Evolutionary conservation across 2,329 filamentous ascomycete genomes (phyloP).

Genomic region (Cyphellophora europaea): DNA sequence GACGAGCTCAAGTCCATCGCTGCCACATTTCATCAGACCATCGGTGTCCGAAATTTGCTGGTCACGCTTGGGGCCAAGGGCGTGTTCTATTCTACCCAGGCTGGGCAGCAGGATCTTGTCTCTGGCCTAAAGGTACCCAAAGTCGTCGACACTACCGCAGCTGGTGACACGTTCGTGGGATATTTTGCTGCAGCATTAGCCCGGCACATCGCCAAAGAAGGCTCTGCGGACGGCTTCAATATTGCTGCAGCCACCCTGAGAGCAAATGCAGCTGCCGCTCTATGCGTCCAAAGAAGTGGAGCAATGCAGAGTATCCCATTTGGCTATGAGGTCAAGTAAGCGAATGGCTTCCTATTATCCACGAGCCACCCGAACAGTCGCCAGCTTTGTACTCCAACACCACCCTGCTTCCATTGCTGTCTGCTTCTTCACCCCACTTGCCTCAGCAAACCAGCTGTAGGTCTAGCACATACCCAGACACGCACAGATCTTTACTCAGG

Average conservation of each 20-base stretch:
- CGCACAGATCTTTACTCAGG: no score
- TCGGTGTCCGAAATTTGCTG: conserved; percentile 62
- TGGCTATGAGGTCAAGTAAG: conserved; percentile 26
- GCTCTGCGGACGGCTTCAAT: conserved; percentile 43
- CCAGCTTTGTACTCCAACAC: no score
- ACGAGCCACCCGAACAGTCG: no score
- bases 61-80: conserved; percentile 77
- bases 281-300: conserved; percentile 34
- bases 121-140: conserved; percentile 56
- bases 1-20: conserved; percentile 36
- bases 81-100: conserved; percentile 49
- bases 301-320: conserved; percentile 41
- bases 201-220: conserved; percentile 33
- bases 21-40: conserved; percentile 53
- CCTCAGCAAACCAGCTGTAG: no score
- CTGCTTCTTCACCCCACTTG: no score
- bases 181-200: conserved; percentile 71
- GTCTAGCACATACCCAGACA: no score
- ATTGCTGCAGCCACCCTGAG: conserved; percentile 34
- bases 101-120: conserved; percentile 36
- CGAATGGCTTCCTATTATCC: no score
- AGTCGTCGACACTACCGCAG: conserved; percentile 88
- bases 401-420: no score
- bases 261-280: conserved; percentile 34
- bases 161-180: conserved; percentile 90